phyloP scores from a whole-genome alignment of 164 flowering plant species.

The Umbellularia californica region DNA sequence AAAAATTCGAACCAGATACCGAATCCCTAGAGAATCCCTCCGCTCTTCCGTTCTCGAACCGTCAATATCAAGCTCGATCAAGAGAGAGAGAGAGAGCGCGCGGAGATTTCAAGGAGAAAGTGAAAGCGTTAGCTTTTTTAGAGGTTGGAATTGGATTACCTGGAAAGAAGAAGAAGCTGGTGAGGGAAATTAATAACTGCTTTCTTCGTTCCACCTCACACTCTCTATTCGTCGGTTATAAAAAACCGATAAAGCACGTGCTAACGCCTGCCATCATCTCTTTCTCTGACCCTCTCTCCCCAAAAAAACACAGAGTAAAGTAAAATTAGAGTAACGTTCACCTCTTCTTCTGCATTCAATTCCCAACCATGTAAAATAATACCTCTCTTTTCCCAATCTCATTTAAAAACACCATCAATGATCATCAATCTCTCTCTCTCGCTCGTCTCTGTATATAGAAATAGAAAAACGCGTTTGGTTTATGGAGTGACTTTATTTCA shows the following conservation, averaged over 20 bases:
- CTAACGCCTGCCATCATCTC: not conserved
- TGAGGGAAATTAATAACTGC: conserved; percentile 32
- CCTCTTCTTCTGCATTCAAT: not conserved
- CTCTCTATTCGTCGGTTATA: conserved; percentile 10
- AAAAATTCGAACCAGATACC: too few relatives aligned
- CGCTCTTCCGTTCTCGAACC: too few relatives aligned
- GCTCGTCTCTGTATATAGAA: not conserved
- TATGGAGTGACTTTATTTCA: not conserved
- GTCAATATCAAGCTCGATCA: not conserved
- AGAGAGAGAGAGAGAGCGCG: not conserved
- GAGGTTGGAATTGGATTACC: conserved; percentile 14
- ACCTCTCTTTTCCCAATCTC: not conserved
- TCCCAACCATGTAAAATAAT: not conserved
- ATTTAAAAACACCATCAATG: not conserved
- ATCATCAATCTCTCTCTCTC: not conserved
- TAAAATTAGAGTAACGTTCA: not conserved
- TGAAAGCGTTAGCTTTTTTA: conserved; percentile 1
- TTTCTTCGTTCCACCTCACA: not conserved
- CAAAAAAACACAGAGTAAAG: too few relatives aligned
- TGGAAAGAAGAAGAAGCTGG: conserved; percentile 35
- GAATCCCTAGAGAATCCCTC: too few relatives aligned
- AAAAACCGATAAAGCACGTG: conserved; percentile 44
- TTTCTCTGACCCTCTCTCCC: not conserved
- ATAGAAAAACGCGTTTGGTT: too few relatives aligned
- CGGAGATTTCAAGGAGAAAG: not conserved